Evolutionary conservation across 2,329 filamentous ascomycete species (phyloP).

Genomic region (Sporothrix mexicana): DNA sequence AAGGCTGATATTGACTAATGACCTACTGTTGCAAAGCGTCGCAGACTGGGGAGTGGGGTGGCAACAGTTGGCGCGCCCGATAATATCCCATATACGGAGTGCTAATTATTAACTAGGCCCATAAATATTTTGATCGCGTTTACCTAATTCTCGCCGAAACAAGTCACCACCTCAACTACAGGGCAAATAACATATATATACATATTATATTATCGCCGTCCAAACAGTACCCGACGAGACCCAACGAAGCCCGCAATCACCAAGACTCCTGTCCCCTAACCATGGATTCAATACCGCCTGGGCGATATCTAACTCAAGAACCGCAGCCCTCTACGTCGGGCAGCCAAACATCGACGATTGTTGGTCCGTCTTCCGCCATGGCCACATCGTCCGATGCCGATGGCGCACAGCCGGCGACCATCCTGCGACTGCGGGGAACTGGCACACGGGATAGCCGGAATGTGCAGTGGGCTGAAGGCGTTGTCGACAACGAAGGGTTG

Average conservation of each 20-base stretch:
- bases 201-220: background rate
- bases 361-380: constrained; percentile 32
- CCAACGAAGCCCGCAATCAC: background rate
- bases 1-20: constrained; percentile 3
- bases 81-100: no score
- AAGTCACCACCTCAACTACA: background rate
- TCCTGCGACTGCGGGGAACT: constrained; percentile 60
- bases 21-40: background rate
- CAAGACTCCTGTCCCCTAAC: no score
- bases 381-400: constrained; percentile 37
- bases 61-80: background rate
- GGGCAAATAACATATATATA: background rate
- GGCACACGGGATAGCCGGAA: constrained; percentile 58
- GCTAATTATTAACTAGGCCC: no score
- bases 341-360: constrained; percentile 25
- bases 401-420: constrained; percentile 44
- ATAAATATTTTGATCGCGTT: background rate
- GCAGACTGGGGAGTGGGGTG: background rate
- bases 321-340: constrained; percentile 14
- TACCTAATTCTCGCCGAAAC: background rate
- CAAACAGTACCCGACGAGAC: background rate
- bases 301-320: background rate
- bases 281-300: background rate
- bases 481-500: constrained; percentile 93
- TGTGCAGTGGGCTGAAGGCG: constrained; percentile 91